Conservation (phyloP, 1,139 yeast genomes). For the Suhomyces bribrorum region DNA sequence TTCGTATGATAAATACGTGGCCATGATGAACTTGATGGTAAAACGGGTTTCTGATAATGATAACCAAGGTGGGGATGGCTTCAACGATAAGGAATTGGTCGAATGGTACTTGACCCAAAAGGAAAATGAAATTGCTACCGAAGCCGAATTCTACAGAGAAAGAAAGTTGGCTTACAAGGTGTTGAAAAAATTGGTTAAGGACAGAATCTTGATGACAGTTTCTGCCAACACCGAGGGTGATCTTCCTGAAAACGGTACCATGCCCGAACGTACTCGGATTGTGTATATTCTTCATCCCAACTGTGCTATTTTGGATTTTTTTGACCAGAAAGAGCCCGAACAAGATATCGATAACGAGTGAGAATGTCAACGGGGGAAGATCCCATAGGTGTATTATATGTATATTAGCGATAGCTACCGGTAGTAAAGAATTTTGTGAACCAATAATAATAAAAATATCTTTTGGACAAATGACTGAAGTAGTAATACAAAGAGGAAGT, state of each 20-base stretch:
- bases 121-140: constrained; percentile 71
- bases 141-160: constrained; percentile 71
- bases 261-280: constrained; percentile 20
- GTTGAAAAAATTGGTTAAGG: constrained; percentile 79
- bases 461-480: no score
- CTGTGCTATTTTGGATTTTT: constrained; percentile 70
- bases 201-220: constrained; percentile 80
- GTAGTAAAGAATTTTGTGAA: no score
- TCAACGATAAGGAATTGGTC: constrained; percentile 67
- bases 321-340: constrained; percentile 28
- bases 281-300: constrained; percentile 88
- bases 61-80: constrained; percentile 58
- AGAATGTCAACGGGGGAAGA: background rate
- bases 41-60: constrained; percentile 66
- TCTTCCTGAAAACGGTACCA: constrained; percentile 7
- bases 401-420: background rate
- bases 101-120: constrained; percentile 80
- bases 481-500: constrained; percentile 16
- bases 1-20: constrained; percentile 82
- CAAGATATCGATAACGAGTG: constrained; percentile 8
- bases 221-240: constrained; percentile 19
- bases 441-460: background rate
- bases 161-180: constrained; percentile 76
- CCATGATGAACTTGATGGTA: constrained; percentile 80
- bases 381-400: constrained; percentile 6